Evolutionary conservation across 768 basidiomycete species (phyloP).

Genomic region (Russula olivacea): DNA sequence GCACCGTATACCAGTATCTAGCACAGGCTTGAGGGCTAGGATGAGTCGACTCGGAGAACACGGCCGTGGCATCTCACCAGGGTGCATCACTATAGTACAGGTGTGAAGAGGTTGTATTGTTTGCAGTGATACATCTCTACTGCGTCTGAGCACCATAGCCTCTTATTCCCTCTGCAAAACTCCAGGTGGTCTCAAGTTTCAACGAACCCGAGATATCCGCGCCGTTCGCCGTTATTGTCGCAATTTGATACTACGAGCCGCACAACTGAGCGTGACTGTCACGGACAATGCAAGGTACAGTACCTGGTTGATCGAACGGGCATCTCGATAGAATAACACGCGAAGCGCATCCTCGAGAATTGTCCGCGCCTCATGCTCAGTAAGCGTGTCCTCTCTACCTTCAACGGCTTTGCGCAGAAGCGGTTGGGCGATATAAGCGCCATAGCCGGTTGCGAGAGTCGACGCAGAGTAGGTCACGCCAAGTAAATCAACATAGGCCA

Average conservation of each 20-base stretch:
- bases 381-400: slow-evolving; percentile 64
- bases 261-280: not conserved
- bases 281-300: slow-evolving; percentile 16
- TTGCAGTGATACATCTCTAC: slow-evolving; percentile 34
- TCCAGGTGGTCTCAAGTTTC: slow-evolving; percentile 75
- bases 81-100: not conserved
- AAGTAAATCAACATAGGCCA: slow-evolving; percentile 89
- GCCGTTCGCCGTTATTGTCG: slow-evolving; percentile 74
- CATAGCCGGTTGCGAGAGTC: slow-evolving; percentile 93
- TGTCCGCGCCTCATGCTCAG: slow-evolving; percentile 69
- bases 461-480: slow-evolving; percentile 95
- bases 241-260: slow-evolving; percentile 83
- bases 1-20: no score
- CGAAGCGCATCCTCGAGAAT: slow-evolving; percentile 85
- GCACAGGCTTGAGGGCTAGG: not conserved
- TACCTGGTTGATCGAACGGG: slow-evolving; percentile 92
- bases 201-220: slow-evolving; percentile 74
- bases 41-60: not conserved
- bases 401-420: slow-evolving; percentile 89
- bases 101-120: slow-evolving; percentile 9
- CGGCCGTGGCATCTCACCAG: not conserved
- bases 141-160: slow-evolving; percentile 92
- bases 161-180: slow-evolving; percentile 86
- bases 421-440: slow-evolving; percentile 88
- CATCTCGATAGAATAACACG: slow-evolving; percentile 95